phyloP scores from a whole-genome alignment of 169 alveolate genomes.

The Eimeria necatrix region DNA sequence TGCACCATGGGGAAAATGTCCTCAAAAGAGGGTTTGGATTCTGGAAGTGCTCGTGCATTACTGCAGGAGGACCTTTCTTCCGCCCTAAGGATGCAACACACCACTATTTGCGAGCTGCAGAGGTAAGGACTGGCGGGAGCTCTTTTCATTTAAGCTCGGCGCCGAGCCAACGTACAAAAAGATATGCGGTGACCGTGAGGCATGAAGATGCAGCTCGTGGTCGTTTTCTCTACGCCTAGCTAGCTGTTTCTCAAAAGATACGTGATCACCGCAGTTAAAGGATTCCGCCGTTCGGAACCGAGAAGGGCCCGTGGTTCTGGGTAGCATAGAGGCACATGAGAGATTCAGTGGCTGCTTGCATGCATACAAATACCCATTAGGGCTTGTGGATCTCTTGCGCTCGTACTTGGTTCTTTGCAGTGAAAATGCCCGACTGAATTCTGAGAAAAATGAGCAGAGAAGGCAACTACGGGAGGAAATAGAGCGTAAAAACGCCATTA shows the following conservation, averaged over 20 bases:
- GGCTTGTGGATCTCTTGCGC: neutral
- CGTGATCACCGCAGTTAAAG: too few species aligned
- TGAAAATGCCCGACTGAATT: conserved; percentile 37
- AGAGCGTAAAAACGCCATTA: conserved; percentile 18
- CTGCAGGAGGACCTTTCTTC: conserved; percentile 6
- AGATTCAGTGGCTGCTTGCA: neutral
- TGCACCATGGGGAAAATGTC: too few species aligned
- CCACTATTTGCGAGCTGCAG: conserved; percentile 44
- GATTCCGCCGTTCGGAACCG: too few species aligned
- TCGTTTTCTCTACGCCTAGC: too few species aligned
- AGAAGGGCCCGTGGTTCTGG: too few species aligned
- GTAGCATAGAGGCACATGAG: neutral
- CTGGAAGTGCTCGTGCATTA: neutral
- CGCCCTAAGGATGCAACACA: conserved; percentile 46
- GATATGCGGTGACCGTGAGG: too few species aligned
- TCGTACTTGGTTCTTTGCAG: neutral
- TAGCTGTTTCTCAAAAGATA: too few species aligned
- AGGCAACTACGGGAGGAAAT: conserved; percentile 3
- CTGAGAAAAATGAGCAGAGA: conserved; percentile 34
- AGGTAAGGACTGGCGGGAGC: neutral
- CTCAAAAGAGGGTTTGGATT: too few species aligned
- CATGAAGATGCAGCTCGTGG: too few species aligned
- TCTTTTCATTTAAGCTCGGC: too few species aligned
- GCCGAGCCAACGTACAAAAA: too few species aligned
- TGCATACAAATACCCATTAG: neutral